Base-by-base conservation (phyloP, 306 rosid genomes). In the Vigna unguiculata region DNA sequence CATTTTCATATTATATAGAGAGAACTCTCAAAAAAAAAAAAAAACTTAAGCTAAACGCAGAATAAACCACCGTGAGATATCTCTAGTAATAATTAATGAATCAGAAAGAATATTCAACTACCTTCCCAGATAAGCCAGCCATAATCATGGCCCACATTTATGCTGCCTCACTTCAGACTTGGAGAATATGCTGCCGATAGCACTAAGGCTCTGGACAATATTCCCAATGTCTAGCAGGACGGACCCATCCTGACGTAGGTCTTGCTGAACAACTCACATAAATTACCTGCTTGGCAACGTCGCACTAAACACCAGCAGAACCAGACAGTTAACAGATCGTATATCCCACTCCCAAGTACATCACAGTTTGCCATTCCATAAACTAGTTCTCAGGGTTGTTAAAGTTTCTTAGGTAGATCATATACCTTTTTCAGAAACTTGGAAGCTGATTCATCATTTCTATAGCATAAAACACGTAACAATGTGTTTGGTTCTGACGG, bases 401-500 rank as follows among this genome's bases (percentile, higher is more conserved):
- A 92, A 78, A 90, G 88, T 85, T 95, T 95, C 91, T 92, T 95
- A 6, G 99, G 99, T 81, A 95, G 83, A 86, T 95, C 88, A 55
- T 92, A 95, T 28, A 97, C 82, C 88, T 92, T 95, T 76, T 88
- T 95, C 25, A 95, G 92, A 80, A 95, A 95, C 86, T 78, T 95
- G 0, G 99, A 63, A 19, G 99, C 97, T 22, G 89, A 40, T 60
- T 92, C 97, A 69, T 95, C 99, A 11, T 89, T 95, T 72, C 99
- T 78, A 82, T 92, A 83, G 86, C 99, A 95, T 78, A 95, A 62
- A 74, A 90, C 89, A 9, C 99, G 99, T 40, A 95, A 84, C 65
- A 95, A 84, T 14, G 99, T 92, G 89, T 95, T 95, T 41, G 99
- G 96, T 40, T 95, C 99, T 9, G 91, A 79, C 60, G 97, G 94